phyloP scores from a whole-genome alignment of 2,329 filamentous ascomycete genomes.

The Myriosclerotinia curreyana region DNA sequence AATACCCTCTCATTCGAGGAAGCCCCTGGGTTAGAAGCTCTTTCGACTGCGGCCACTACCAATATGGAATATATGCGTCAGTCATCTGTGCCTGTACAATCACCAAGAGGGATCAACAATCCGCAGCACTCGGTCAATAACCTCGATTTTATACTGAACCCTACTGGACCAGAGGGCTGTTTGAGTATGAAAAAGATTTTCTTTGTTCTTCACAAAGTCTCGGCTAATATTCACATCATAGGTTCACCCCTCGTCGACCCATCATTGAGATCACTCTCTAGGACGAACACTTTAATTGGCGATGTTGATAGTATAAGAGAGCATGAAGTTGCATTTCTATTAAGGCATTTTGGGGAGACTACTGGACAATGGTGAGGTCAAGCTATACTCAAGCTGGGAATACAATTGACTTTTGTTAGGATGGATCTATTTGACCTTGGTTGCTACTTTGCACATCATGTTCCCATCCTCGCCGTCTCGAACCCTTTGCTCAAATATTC shows the following conservation, averaged over 20 bases:
- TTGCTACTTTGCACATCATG: constrained; percentile 58
- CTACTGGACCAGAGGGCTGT: constrained; percentile 30
- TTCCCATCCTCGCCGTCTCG: constrained; percentile 54
- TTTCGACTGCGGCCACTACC: constrained; percentile 51
- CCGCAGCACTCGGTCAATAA: constrained; percentile 42
- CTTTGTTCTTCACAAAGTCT: neutral
- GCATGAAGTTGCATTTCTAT: constrained; percentile 57
- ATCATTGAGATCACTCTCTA: constrained; percentile 35
- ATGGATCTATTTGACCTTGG: constrained; percentile 55
- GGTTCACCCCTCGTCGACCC: constrained; percentile 47
- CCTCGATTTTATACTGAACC: constrained; percentile 56
- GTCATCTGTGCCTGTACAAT: constrained; percentile 27
- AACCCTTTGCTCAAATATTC: constrained; percentile 50
- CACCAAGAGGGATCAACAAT: constrained; percentile 27
- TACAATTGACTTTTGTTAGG: constrained; percentile 37
- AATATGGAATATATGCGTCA: constrained; percentile 40
- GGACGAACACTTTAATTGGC: constrained; percentile 15
- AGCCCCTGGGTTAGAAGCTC: constrained; percentile 52
- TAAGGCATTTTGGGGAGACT: constrained; percentile 58
- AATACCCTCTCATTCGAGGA: constrained; percentile 36
- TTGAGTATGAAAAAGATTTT: constrained; percentile 24
- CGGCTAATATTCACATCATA: constrained; percentile 36
- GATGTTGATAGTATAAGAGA: constrained; percentile 43
- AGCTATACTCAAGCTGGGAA: neutral
- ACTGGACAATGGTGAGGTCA: constrained; percentile 53